Percentiles rank a stretch among this genome's conserved stretches.
Conservation (phyloP, 1,139 yeast species). For the Taiozyma sp. region DNA sequence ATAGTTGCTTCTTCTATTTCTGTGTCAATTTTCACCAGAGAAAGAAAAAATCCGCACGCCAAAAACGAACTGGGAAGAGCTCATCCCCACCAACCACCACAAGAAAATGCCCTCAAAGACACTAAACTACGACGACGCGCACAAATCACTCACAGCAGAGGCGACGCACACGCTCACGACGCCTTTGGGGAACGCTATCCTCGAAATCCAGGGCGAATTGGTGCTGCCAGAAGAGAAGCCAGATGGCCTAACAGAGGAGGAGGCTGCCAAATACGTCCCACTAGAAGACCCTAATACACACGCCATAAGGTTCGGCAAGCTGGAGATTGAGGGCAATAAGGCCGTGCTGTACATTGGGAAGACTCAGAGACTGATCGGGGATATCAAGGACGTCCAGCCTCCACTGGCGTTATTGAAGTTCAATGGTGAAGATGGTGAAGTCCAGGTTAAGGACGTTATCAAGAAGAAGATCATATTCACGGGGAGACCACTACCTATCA, state of each 20-base stretch:
- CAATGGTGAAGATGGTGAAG: constrained; percentile 26
- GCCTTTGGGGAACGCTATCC: constrained; percentile 48
- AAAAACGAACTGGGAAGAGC: neutral
- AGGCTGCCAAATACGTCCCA: constrained; percentile 29
- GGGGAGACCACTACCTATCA: constrained; percentile 67
- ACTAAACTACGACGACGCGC: constrained; percentile 30
- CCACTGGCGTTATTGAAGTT: constrained; percentile 58
- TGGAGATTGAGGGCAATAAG: constrained; percentile 45
- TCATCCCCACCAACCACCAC: neutral
- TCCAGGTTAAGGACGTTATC: constrained; percentile 54
- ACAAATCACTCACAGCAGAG: constrained; percentile 12
- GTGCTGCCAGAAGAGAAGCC: constrained; percentile 45
- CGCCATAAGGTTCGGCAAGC: constrained; percentile 54
- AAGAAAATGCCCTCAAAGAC: constrained; percentile 23
- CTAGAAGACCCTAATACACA: constrained; percentile 36
- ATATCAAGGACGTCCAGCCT: constrained; percentile 45
- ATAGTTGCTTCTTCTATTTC: too few species aligned
- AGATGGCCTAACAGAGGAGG: constrained; percentile 21
- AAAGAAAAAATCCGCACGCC: neutral
- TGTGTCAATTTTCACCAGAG: neutral
- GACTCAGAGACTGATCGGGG: constrained; percentile 60
- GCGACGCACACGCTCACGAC: constrained; percentile 35
- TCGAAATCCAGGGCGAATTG: constrained; percentile 72
- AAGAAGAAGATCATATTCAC: constrained; percentile 52
- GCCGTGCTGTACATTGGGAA: constrained; percentile 60